These are phyloP conservation scores for Raphanus raphanistrum DNA, from an alignment of 345 rosid species.

Conservation along the genomic window DNA sequence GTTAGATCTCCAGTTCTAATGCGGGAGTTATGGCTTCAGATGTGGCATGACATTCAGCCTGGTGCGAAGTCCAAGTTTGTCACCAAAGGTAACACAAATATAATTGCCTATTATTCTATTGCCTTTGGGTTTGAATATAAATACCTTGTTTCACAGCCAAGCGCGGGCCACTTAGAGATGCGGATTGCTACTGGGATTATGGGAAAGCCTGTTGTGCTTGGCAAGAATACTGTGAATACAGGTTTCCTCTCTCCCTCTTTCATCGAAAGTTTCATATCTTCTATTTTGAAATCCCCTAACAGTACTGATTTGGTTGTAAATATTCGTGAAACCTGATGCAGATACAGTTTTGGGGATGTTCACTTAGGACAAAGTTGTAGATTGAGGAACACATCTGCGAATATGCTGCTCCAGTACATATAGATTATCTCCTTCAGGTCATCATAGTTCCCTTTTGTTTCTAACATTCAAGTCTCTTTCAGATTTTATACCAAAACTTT, in stretches of 20 bases:
- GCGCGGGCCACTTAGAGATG: conserved; percentile 93
- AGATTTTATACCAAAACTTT: background rate
- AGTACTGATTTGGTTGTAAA: background rate
- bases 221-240: conserved; percentile 94
- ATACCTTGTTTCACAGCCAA: conserved; percentile 50
- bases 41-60: conserved; percentile 93
- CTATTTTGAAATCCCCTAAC: background rate
- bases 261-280: background rate
- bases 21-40: conserved; percentile 99
- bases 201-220: conserved; percentile 97
- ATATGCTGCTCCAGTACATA: conserved; percentile 35
- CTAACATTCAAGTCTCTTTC: background rate
- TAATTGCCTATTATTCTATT: background rate
- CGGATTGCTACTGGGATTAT: conserved; percentile 97
- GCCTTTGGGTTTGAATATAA: conserved; percentile 17
- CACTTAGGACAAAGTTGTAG: conserved; percentile 99
- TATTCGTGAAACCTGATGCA: background rate
- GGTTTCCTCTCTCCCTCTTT: conserved; percentile 47
- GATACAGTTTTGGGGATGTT: conserved; percentile 48
- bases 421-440: background rate
- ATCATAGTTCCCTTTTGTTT: background rate
- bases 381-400: conserved; percentile 63
- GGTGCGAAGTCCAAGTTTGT: conserved; percentile 65
- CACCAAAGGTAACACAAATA: conserved; percentile 65
- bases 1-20: conserved; percentile 87